Percentiles rank a stretch among this genome's conserved stretches.
These are phyloP conservation scores for Lablab purpureus DNA, from an alignment of 306 rosid species.

Conservation along the genomic window DNA sequence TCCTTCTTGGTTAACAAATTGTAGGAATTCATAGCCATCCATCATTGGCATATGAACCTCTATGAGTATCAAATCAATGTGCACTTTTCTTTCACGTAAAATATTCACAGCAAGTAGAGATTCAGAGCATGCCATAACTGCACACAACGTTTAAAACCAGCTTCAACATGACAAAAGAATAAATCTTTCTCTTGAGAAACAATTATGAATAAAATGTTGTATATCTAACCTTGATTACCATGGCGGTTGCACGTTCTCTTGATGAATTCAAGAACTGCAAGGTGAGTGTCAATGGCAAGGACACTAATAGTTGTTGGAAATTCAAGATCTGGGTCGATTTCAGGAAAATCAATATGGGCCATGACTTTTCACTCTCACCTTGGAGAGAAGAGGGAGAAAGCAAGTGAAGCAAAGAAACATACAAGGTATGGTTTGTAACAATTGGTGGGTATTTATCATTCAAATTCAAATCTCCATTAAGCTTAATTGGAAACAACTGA, in stretches of 20 bases:
- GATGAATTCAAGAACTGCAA: slow-evolving; percentile 45
- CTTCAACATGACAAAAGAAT: neutral
- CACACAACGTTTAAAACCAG: neutral
- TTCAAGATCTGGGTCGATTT: neutral
- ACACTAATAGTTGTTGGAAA: slow-evolving; percentile 59
- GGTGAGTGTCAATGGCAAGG: slow-evolving; percentile 67
- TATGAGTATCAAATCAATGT: slow-evolving; percentile 63
- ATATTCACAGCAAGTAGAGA: slow-evolving; percentile 58
- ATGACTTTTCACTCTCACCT: no score
- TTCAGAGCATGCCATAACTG: slow-evolving; percentile 59
- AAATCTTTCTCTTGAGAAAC: neutral
- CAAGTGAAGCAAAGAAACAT: no score
- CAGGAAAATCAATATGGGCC: no score
- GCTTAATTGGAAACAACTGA: no score
- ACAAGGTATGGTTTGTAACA: no score
- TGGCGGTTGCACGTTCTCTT: no score
- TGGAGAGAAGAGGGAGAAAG: no score
- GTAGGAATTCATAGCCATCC: slow-evolving; percentile 65
- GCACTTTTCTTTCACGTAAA: slow-evolving; percentile 52
- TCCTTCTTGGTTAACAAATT: slow-evolving; percentile 50
- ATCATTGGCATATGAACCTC: slow-evolving; percentile 71
- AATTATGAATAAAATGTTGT: neutral
- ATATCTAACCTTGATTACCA: slow-evolving; percentile 49
- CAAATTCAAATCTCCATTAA: no score
- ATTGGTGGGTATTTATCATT: no score